Conservation (phyloP, 169 alveolate genomes). For the Babesia bigemina region DNA sequence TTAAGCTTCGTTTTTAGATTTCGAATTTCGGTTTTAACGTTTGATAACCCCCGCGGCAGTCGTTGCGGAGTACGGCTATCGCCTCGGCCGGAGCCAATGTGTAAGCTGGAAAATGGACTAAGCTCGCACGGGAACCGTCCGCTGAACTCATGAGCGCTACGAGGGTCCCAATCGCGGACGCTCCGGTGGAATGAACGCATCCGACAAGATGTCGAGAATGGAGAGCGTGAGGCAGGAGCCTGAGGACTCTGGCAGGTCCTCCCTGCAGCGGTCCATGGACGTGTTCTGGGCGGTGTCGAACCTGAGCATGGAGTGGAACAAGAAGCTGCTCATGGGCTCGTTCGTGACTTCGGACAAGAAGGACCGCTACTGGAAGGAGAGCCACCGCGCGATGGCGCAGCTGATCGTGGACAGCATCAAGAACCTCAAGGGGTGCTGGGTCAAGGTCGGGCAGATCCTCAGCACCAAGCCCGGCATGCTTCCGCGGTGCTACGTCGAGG, state of each 20-base stretch:
- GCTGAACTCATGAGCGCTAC: no score
- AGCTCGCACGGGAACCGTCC: no score
- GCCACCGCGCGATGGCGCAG: constrained; percentile 87
- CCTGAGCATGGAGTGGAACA: constrained; percentile 73
- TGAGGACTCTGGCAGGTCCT: constrained; percentile 16
- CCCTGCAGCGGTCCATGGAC: constrained; percentile 62
- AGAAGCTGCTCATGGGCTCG: constrained; percentile 55
- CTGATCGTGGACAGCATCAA: constrained; percentile 83
- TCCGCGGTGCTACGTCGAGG: constrained; percentile 85
- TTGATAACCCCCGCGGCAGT: no score
- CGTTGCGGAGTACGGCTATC: no score
- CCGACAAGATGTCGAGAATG: neutral
- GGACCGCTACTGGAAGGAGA: constrained; percentile 86
- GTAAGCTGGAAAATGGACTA: no score
- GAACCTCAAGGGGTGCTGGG: constrained; percentile 91
- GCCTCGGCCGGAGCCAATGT: no score
- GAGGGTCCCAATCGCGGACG: no score
- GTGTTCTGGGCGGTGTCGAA: constrained; percentile 51
- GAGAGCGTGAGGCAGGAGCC: constrained; percentile 3
- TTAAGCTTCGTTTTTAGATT: no score
- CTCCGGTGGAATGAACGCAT: neutral
- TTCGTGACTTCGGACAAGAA: constrained; percentile 38
- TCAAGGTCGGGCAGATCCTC: constrained; percentile 90
- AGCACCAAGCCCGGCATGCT: constrained; percentile 88
- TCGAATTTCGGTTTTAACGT: no score